phyloP scores from a whole-genome alignment of 129 eudicot genomes.

The Saussurea involucrata region DNA sequence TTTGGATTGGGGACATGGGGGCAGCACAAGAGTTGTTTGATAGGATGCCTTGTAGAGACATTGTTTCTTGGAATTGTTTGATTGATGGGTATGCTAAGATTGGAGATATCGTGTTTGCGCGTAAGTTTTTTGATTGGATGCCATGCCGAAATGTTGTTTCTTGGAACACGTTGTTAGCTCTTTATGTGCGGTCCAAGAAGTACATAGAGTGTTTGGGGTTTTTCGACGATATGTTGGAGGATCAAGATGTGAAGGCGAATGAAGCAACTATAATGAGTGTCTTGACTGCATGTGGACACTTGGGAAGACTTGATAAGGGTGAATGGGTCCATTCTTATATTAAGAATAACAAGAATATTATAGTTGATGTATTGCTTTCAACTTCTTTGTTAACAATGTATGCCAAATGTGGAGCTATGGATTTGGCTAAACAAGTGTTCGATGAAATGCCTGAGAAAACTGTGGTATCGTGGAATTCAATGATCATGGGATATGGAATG shows the following conservation, averaged over 20 bases:
- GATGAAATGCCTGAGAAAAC: constrained; percentile 54
- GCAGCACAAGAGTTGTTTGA: constrained; percentile 50
- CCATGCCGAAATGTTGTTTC: constrained; percentile 37
- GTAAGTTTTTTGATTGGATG: constrained; percentile 47
- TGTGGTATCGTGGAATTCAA: constrained; percentile 71
- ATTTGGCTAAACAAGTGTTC: constrained; percentile 50
- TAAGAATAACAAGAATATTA: constrained; percentile 29
- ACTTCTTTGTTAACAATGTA: constrained; percentile 74
- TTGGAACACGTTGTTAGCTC: constrained; percentile 58
- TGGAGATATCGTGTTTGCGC: constrained; percentile 36
- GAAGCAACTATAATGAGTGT: constrained; percentile 63
- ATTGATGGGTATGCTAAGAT: constrained; percentile 53
- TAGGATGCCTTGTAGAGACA: constrained; percentile 46
- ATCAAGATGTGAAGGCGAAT: constrained; percentile 37
- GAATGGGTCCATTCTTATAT: constrained; percentile 51
- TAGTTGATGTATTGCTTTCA: constrained; percentile 48
- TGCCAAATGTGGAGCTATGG: constrained; percentile 70
- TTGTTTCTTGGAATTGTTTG: constrained; percentile 64
- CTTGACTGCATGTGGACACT: constrained; percentile 57
- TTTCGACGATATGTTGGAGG: constrained; percentile 55
- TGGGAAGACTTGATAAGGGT: constrained; percentile 52
- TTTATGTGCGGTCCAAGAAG: constrained; percentile 42
- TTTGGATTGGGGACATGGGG: constrained; percentile 44
- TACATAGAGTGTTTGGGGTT: constrained; percentile 38
- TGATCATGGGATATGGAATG: constrained; percentile 74